Evolutionary conservation across 1,284 basidiomycete species (phyloP).

Genomic region (Stereum hirsutum): DNA sequence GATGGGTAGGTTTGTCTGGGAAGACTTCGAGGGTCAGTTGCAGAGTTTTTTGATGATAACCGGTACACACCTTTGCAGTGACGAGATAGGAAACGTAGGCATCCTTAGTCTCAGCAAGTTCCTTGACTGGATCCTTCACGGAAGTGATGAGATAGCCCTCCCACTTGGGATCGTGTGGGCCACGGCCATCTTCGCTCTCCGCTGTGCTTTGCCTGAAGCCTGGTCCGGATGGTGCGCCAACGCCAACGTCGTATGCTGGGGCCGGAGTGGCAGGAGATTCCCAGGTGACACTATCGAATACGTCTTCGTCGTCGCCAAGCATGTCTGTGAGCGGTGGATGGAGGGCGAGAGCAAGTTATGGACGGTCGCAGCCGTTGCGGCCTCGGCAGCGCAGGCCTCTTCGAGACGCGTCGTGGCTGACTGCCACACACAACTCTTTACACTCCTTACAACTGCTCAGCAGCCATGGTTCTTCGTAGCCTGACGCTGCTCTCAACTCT

Average conservation of each 20-base stretch:
- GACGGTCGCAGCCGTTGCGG: no score
- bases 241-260: slow-evolving; percentile 35
- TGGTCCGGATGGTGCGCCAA: slow-evolving; percentile 41
- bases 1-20: slow-evolving; percentile 74
- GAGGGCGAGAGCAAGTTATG: slow-evolving; percentile 1
- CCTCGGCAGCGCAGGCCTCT: neutral
- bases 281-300: slow-evolving; percentile 83
- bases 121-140: slow-evolving; percentile 91
- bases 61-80: slow-evolving; percentile 72
- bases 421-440: neutral
- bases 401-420: slow-evolving; percentile 1
- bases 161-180: slow-evolving; percentile 78
- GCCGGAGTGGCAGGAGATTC: slow-evolving; percentile 64
- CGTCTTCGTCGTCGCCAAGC: slow-evolving; percentile 76
- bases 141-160: slow-evolving; percentile 80
- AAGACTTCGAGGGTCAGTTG: no score
- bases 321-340: slow-evolving; percentile 24
- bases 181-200: slow-evolving; percentile 48
- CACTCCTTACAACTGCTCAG: slow-evolving; percentile 15
- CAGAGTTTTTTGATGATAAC: no score
- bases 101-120: slow-evolving; percentile 93
- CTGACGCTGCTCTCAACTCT: slow-evolving; percentile 21
- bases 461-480: slow-evolving; percentile 15
- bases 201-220: slow-evolving; percentile 72
- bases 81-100: slow-evolving; percentile 95